phyloP scores from a whole-genome alignment of 495 filamentous ascomycete genomes.

The Xylaria longipes region DNA sequence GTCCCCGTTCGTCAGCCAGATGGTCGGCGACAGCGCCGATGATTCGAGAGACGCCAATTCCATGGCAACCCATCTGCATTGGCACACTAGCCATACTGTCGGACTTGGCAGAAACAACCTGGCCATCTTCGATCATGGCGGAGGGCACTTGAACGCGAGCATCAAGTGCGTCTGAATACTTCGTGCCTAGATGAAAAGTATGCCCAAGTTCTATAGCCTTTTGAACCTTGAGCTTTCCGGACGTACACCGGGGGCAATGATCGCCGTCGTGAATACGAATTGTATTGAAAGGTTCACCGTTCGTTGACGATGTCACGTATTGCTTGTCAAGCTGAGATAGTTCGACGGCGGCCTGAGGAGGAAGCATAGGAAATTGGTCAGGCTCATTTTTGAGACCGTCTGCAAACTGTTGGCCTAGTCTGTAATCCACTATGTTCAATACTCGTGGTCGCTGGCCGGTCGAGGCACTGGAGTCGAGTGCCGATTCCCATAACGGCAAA shows the following conservation, averaged over 20 bases:
- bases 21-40: conserved; percentile 82
- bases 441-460: conserved; percentile 36
- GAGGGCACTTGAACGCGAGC: conserved; percentile 46
- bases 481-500: conserved; percentile 59
- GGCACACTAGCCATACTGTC: conserved; percentile 44
- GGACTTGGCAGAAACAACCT: conserved; percentile 23
- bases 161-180: conserved; percentile 78
- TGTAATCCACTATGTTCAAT: conserved; percentile 61
- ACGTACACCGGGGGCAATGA: conserved; percentile 69
- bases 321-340: conserved; percentile 14
- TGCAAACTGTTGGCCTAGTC: conserved; percentile 43
- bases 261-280: conserved; percentile 72
- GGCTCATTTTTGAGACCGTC: conserved; percentile 38
- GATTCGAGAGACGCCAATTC: conserved; percentile 91
- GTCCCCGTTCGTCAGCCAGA: conserved; percentile 72
- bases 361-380: conserved; percentile 35
- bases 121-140: conserved; percentile 20
- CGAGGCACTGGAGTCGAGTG: conserved; percentile 21
- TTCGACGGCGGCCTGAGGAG: conserved; percentile 26
- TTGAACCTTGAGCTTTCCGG: conserved; percentile 68
- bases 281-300: conserved; percentile 56
- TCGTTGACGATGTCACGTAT: conserved; percentile 28
- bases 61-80: conserved; percentile 95
- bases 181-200: conserved; percentile 90
- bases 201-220: conserved; percentile 89